Percentiles rank a stretch among this genome's conserved stretches.
Evolutionary conservation across 495 filamentous ascomycete genomes (phyloP).

Genomic region (Penicillium chermesinum): DNA sequence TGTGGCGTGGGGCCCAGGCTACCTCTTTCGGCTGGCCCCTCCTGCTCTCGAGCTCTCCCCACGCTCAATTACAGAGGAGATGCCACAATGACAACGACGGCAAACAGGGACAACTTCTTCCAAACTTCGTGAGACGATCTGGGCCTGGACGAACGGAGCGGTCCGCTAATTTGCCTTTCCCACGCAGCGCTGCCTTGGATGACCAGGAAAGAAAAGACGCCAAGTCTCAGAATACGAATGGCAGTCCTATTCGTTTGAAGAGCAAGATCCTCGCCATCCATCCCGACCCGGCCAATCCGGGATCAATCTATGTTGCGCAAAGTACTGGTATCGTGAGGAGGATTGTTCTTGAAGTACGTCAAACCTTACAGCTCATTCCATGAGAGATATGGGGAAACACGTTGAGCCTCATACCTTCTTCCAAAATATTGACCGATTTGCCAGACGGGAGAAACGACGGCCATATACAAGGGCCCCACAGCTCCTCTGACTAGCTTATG

Average conservation of each 20-base stretch:
- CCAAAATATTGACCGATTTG: background rate
- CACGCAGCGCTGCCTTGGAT: constrained; percentile 61
- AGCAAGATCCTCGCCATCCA: constrained; percentile 81
- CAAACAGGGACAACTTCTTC: constrained; percentile 74
- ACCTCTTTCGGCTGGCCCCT: background rate
- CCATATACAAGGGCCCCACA: constrained; percentile 64
- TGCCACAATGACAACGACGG: constrained; percentile 55
- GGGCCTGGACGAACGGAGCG: background rate
- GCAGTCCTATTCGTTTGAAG: constrained; percentile 70
- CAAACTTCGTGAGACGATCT: constrained; percentile 55
- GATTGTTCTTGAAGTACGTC: constrained; percentile 73
- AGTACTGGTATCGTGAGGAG: constrained; percentile 71
- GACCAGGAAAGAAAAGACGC: constrained; percentile 65
- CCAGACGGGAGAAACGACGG: constrained; percentile 46
- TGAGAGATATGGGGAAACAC: no score
- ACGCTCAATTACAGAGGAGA: background rate
- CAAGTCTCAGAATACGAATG: constrained; percentile 79
- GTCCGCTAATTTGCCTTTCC: background rate
- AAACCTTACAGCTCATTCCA: no score
- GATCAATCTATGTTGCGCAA: constrained; percentile 73
- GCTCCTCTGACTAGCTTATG: constrained; percentile 76
- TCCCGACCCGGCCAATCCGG: constrained; percentile 57
- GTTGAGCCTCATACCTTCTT: no score
- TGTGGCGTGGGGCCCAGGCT: background rate
- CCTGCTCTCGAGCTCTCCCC: background rate